These are phyloP conservation scores for Oryza officinalis DNA, from an alignment of 176 grass and related monocot genomes.

Conservation along the genomic window DNA sequence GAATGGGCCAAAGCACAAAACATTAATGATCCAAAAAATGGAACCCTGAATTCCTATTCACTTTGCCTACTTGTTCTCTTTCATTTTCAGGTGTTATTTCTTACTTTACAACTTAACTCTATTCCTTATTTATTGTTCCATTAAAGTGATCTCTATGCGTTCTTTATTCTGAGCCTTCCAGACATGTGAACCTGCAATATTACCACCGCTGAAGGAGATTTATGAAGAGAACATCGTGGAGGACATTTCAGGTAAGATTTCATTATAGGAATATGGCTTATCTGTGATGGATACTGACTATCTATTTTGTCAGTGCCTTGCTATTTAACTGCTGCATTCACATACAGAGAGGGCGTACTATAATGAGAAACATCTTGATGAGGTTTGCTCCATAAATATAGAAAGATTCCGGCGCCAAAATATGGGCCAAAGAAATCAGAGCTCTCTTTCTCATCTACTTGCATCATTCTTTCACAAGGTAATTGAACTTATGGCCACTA, in stretches of 20 bases:
- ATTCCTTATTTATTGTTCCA: conserved; percentile 21
- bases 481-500: conserved; percentile 26
- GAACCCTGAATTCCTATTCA: conserved; percentile 91
- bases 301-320: neutral
- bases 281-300: neutral
- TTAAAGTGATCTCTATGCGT: neutral
- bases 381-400: conserved; percentile 68
- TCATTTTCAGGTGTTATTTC: conserved; percentile 85
- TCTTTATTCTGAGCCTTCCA: conserved; percentile 26
- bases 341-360: conserved; percentile 40
- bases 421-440: conserved; percentile 54
- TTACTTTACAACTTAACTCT: neutral
- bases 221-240: conserved; percentile 68
- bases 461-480: conserved; percentile 81
- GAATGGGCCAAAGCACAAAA: conserved; percentile 98
- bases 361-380: conserved; percentile 51
- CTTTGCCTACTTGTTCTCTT: conserved; percentile 90
- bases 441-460: conserved; percentile 62
- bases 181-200: conserved; percentile 74
- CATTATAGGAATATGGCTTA: neutral
- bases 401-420: conserved; percentile 46
- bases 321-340: conserved; percentile 34
- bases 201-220: conserved; percentile 82
- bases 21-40: conserved; percentile 85
- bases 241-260: conserved; percentile 53